Percentiles rank a stretch among this genome's conserved stretches.
These are phyloP conservation scores for Lactarius psammicola DNA, from an alignment of 768 basidiomycete species.

Conservation along the genomic window DNA sequence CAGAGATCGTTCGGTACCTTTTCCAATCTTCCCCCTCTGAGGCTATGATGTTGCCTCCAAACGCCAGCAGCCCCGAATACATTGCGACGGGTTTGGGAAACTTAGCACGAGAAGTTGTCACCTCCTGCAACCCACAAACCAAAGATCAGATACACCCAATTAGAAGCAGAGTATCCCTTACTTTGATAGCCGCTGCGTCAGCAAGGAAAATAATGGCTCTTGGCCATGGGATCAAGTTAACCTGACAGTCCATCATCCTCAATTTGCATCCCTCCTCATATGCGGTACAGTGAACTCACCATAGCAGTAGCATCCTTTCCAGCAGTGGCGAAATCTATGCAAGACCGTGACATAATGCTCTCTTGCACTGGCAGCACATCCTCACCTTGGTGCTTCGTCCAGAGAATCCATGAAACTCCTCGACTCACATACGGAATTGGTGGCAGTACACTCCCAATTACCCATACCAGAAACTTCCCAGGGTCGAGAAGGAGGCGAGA, in stretches of 20 bases:
- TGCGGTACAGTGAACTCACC: not conserved
- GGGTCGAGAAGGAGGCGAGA: too few relatives aligned
- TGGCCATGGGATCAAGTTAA: constrained; percentile 8
- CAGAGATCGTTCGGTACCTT: too few relatives aligned
- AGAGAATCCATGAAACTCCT: too few relatives aligned
- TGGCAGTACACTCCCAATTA: too few relatives aligned
- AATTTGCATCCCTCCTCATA: not conserved
- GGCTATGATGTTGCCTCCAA: constrained; percentile 62
- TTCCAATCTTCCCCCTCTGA: too few relatives aligned
- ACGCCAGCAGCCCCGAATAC: constrained; percentile 49
- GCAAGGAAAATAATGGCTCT: constrained; percentile 7
- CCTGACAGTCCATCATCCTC: not conserved
- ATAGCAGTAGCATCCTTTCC: constrained; percentile 11
- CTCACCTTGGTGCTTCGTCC: constrained; percentile 9
- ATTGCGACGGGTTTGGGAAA: constrained; percentile 56
- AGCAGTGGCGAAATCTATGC: too few relatives aligned
- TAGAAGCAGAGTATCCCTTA: not conserved
- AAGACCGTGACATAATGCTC: not conserved
- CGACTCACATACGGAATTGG: not conserved
- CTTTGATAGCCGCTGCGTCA: constrained; percentile 23
- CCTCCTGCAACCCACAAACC: constrained; percentile 27
- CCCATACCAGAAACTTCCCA: too few relatives aligned
- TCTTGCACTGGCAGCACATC: not conserved
- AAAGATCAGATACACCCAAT: not conserved
- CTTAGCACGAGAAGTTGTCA: constrained; percentile 45